A percentile compares a stretch with the other conserved stretches of the same genome.
phyloP scores from a whole-genome alignment of 2,329 filamentous ascomycete species.

The Clonostachys chloroleuca region DNA sequence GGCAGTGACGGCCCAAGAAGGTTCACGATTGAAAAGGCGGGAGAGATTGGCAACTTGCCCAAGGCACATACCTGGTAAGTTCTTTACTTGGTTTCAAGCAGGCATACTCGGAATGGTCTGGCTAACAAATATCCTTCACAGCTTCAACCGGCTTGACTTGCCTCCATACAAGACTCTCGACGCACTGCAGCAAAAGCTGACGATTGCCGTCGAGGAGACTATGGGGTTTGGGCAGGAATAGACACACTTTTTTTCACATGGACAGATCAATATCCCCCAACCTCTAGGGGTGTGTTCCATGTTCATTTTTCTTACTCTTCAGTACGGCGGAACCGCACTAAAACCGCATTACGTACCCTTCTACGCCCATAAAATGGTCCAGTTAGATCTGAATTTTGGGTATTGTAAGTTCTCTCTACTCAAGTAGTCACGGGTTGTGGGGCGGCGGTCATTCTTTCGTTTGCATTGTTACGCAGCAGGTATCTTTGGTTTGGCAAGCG shows the following conservation, averaged over 20 bases:
- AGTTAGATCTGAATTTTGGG: too few species aligned
- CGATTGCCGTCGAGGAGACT: slow-evolving; percentile 96
- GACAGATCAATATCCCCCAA: too few species aligned
- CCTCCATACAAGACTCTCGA: slow-evolving; percentile 91
- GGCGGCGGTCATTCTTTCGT: too few species aligned
- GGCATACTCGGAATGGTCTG: neutral
- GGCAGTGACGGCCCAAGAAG: slow-evolving; percentile 91
- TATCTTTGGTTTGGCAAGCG: too few species aligned
- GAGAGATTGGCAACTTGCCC: slow-evolving; percentile 83
- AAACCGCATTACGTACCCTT: too few species aligned
- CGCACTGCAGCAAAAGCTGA: slow-evolving; percentile 80
- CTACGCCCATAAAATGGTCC: too few species aligned
- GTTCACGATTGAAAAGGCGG: slow-evolving; percentile 98
- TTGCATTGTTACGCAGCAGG: too few species aligned
- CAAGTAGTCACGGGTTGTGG: too few species aligned
- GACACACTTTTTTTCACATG: slow-evolving; percentile 1
- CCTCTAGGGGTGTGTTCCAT: too few species aligned
- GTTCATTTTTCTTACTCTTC: too few species aligned
- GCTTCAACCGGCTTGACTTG: slow-evolving; percentile 95
- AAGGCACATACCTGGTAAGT: slow-evolving; percentile 97
- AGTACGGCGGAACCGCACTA: too few species aligned
- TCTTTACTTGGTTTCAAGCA: neutral
- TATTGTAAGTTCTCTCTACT: too few species aligned
- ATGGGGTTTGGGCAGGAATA: slow-evolving; percentile 99
- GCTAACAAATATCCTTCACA: slow-evolving; percentile 29